Evolutionary conservation across 805 yeast genomes (phyloP).

Genomic region (Cyberlindnera samutprakarnensis): DNA sequence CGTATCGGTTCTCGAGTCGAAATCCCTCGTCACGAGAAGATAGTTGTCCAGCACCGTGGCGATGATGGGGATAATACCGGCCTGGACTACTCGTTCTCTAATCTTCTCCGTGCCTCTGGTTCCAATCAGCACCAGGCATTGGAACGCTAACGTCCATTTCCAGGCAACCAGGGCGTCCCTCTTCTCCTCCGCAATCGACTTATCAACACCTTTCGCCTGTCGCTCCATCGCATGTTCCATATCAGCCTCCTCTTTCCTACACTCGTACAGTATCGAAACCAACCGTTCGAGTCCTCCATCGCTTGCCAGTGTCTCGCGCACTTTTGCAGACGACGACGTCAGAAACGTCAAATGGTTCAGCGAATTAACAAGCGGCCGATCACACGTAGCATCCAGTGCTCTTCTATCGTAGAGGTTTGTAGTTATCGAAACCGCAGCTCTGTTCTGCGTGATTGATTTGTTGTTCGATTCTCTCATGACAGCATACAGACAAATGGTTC

Average conservation of each 20-base stretch:
- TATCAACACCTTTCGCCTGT: slow-evolving; percentile 6
- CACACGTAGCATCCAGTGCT: slow-evolving; percentile 85
- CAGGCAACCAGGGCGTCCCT: slow-evolving; percentile 62
- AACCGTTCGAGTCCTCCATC: slow-evolving; percentile 93
- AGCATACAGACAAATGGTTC: too few species aligned
- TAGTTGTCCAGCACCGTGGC: slow-evolving; percentile 92
- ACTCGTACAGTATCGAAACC: slow-evolving; percentile 78
- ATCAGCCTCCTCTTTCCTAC: slow-evolving; percentile 25
- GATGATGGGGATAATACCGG: slow-evolving; percentile 85
- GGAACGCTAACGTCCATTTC: slow-evolving; percentile 96
- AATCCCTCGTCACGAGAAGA: slow-evolving; percentile 33
- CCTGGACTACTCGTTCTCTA: slow-evolving; percentile 78
- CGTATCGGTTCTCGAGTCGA: slow-evolving; percentile 20
- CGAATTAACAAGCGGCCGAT: slow-evolving; percentile 86
- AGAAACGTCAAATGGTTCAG: slow-evolving; percentile 83
- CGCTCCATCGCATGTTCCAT: slow-evolving; percentile 2
- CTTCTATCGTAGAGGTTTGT: slow-evolving; percentile 85
- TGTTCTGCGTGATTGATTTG: slow-evolving; percentile 67
- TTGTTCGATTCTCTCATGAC: slow-evolving; percentile 93
- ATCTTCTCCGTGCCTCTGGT: slow-evolving; percentile 88
- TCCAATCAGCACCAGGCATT: slow-evolving; percentile 84
- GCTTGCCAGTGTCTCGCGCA: slow-evolving; percentile 77
- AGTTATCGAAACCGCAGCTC: slow-evolving; percentile 89
- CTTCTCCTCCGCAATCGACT: slow-evolving; percentile 26
- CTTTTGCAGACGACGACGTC: slow-evolving; percentile 79